Evolutionary conservation across 805 yeast genomes (phyloP).

Genomic region (Kurtzmaniella fragi): DNA sequence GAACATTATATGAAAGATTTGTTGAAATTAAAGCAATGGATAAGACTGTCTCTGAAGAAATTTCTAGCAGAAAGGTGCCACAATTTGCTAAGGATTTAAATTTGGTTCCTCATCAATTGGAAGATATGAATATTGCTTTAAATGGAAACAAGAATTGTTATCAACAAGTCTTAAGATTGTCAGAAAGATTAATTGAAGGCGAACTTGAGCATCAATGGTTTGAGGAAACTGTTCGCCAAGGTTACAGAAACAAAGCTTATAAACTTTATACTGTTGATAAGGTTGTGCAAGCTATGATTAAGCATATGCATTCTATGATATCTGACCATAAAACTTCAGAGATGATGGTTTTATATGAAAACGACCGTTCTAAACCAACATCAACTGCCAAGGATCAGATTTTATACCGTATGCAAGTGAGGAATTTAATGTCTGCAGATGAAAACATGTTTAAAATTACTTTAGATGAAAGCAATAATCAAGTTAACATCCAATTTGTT

Average conservation of each 20-base stretch:
- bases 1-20: constrained; percentile 76
- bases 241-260: constrained; percentile 88
- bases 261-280: constrained; percentile 90
- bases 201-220: constrained; percentile 91
- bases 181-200: constrained; percentile 78
- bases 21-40: constrained; percentile 71
- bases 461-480: constrained; percentile 48
- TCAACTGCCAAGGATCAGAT: constrained; percentile 87
- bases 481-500: constrained; percentile 72
- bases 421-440: constrained; percentile 70
- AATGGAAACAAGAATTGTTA: constrained; percentile 62
- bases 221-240: constrained; percentile 94
- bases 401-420: constrained; percentile 80
- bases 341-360: constrained; percentile 74
- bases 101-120: constrained; percentile 72
- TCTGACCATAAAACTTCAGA: constrained; percentile 78
- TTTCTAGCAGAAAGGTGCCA: constrained; percentile 56
- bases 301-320: constrained; percentile 82
- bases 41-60: constrained; percentile 65
- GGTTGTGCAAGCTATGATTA: constrained; percentile 65
- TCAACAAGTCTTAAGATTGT: constrained; percentile 67
- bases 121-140: constrained; percentile 74
- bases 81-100: constrained; percentile 86
- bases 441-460: constrained; percentile 91
- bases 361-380: constrained; percentile 57